These are phyloP conservation scores for Galerina sulciceps DNA, from an alignment of 768 basidiomycete genomes.

Conservation along the genomic window DNA sequence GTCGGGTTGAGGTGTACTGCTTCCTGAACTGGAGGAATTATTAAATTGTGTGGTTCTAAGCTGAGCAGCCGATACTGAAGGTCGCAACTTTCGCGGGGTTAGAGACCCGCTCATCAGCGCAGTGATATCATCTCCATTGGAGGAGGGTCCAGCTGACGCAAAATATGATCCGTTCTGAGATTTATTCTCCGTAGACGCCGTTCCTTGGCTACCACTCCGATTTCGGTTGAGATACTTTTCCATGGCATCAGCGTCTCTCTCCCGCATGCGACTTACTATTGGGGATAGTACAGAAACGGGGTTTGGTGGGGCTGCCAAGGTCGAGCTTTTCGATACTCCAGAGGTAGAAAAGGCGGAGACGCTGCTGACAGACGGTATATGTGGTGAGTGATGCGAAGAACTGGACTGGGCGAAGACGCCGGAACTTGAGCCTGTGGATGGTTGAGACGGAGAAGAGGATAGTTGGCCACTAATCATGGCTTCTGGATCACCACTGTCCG, in stretches of 20 bases:
- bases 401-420: conserved; percentile 36
- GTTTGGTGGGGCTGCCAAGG: conserved; percentile 38
- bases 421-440: conserved; percentile 50
- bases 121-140: conserved; percentile 58
- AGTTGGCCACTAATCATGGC: conserved; percentile 52
- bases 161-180: conserved; percentile 60
- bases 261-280: conserved; percentile 78
- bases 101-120: conserved; percentile 53
- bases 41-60: conserved; percentile 56
- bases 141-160: conserved; percentile 55
- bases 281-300: conserved; percentile 67
- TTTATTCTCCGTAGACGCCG: conserved; percentile 72
- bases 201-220: conserved; percentile 80
- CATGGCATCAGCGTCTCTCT: conserved; percentile 86
- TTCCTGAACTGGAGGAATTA: conserved; percentile 31
- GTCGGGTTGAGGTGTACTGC: conserved; percentile 40
- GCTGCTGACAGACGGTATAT: conserved; percentile 35
- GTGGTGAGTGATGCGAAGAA: conserved; percentile 29
- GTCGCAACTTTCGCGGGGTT: conserved; percentile 66
- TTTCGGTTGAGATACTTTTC: conserved; percentile 84
- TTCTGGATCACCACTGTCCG: conserved; percentile 72
- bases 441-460: conserved; percentile 68
- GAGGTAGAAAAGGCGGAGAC: conserved; percentile 32
- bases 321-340: conserved; percentile 38
- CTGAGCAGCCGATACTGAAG: conserved; percentile 81